Base-by-base conservation (phyloP, 768 basidiomycete species). In the Multifurca ochricompacta region DNA sequence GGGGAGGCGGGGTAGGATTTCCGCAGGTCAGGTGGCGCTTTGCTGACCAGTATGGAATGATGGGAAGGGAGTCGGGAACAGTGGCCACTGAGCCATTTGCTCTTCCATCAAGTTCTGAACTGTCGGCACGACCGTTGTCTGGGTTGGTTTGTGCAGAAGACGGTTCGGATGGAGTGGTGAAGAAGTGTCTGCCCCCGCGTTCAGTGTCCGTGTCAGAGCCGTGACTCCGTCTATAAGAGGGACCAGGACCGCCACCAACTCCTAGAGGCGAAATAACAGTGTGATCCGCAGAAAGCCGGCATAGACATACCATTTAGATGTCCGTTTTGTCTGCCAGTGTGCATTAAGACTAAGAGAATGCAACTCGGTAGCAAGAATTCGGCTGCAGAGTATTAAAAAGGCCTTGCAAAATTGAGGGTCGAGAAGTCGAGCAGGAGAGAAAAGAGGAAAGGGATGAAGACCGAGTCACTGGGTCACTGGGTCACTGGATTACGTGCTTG, bases 21-120 rank as follows among this genome's bases (percentile, higher is more conserved):
- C 91, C 91, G 65, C 87, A 91, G 11, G 89, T 91, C 32, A 91
- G 77, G 71, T 97, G 93, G 39, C 93, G 81, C 67, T 94, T 93
- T 4, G 85, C 84, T 37, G 86, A 85, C 86, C 86, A 90, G 68
- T 87, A 86, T 0, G 87, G 87, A 18, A 87, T 77, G 27, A 82
- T 75, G 43, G 86, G 82, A n/a, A 78, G 59, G 27, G 68, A 67
- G 25, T 73, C 76, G 2, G 67, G 67, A 10, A 63, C 58, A 23
- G 69, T 66, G 23, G 55, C 61, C 32, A 69, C 59, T 10, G 69
- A 70, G 14, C 63, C 68, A 37, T 57, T 63, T 23, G 56, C 65
- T 25, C 65, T 66, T 11, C 58, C 53, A 50, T 65, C 66, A 31
- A 53, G 63, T 25, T 70, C 68, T 27, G 63, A 67, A 37, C 59